Evolutionary conservation across 2,329 filamentous ascomycete genomes (phyloP), one percentile per base, ranked within the genome.

Genomic region (Diaporthe australafricana): DNA sequence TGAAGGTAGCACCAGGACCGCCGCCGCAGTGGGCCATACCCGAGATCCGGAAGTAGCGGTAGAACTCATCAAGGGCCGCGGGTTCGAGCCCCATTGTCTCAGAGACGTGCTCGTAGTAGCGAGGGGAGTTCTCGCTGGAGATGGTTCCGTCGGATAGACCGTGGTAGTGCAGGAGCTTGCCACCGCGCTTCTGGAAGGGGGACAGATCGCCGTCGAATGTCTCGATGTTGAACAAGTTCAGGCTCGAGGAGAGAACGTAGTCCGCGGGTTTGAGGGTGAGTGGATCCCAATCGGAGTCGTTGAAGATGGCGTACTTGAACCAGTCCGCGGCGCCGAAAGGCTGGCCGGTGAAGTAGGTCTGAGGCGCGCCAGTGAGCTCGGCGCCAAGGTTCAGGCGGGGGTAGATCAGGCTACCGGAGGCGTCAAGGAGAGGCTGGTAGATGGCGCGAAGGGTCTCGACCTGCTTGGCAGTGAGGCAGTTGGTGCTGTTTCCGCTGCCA

Each of bases 1-100:
- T 77, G 16, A 73, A 73, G 0, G 70, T 78, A 2, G 85, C 84
- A 3, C 85, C 85, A 14, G 77, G 76, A 6, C 87, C 87, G 9
- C 84, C 84, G 8, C 57, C 72, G 75, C 87, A 89, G 77, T 89
- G 88, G 1, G 77, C 80, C 80, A 88, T 86, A 5, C 87, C 87
- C 14, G 83, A 83, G 73, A 89, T 83, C 40, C 82, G 82, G 80
- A 90, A 89, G 77, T 83, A 85, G 68, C 87, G 83, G 75, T 87
- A 86, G 72, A 85, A 86, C 1, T 79, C 75, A 70, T 86, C 84
- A 1, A 86, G 76, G 67, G 82, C 71, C 0, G 73, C 50, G 1
- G 78, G 68, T 0, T 77, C 73, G 0, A 81, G 75, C 5, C 75
- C 75, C 84, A 87, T 86, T 0, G 83, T 85, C 32, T 77, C 20